A percentile compares a stretch with the other conserved stretches of the same genome.
Conservation (phyloP, 129 eudicot species). For the Artemisia argyi region DNA sequence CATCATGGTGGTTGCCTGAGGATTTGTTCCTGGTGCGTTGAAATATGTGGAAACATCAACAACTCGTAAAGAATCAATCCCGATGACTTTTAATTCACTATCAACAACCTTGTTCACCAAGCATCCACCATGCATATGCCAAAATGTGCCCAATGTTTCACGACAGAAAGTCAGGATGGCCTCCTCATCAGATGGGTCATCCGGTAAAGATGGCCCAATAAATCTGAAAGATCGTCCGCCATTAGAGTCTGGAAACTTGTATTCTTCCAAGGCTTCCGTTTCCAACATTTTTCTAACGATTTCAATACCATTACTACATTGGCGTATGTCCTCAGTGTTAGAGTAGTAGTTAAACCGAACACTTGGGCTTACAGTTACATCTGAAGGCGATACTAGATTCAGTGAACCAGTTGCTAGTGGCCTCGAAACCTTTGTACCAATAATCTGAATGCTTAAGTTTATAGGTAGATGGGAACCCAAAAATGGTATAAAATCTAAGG, state of each 20-base stretch:
- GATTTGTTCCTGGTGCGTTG: constrained; percentile 24
- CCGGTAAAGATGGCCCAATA: constrained; percentile 10
- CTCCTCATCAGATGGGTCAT: neutral
- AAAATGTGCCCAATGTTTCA: neutral
- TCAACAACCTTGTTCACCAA: constrained; percentile 29
- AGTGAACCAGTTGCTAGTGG: neutral
- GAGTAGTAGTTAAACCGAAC: constrained; percentile 11
- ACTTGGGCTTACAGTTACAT: constrained; percentile 7
- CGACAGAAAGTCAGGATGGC: neutral
- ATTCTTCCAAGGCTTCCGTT: constrained; percentile 4
- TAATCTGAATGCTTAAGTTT: constrained; percentile 3
- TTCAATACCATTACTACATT: neutral
- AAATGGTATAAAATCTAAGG: neutral
- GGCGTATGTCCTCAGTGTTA: neutral
- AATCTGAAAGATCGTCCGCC: neutral
- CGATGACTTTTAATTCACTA: constrained; percentile 21
- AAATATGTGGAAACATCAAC: constrained; percentile 18
- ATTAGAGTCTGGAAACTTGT: neutral
- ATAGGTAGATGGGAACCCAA: constrained; percentile 5
- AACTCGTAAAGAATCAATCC: constrained; percentile 16
- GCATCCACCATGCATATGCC: constrained; percentile 30
- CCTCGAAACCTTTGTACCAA: neutral
- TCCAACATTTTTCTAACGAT: neutral
- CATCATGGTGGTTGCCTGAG: constrained; percentile 27
- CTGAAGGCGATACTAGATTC: neutral